phyloP scores from a whole-genome alignment of 2,329 filamentous ascomycete species.

The Cladorrhinum sp. region DNA sequence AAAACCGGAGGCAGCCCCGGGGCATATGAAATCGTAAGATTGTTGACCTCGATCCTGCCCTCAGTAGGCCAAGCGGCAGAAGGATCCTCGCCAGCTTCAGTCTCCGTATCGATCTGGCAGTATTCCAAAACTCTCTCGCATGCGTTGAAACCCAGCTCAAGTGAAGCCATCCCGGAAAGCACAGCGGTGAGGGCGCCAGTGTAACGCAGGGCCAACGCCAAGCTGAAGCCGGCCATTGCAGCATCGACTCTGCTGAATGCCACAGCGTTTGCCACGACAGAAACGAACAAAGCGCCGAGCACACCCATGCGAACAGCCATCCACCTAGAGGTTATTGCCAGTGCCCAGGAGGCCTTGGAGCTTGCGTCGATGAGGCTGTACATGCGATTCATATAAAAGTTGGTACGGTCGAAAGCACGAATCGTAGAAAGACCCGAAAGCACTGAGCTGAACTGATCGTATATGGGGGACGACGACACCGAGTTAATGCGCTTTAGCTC shows the following conservation, averaged over 20 bases:
- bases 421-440: conserved; percentile 42
- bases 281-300: conserved; percentile 39
- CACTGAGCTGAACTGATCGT: conserved; percentile 41
- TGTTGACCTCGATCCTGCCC: conserved; percentile 39
- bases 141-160: conserved; percentile 43
- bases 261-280: conserved; percentile 37
- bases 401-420: conserved; percentile 38
- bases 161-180: conserved; percentile 35
- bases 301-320: conserved; percentile 40
- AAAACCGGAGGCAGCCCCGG: conserved; percentile 37
- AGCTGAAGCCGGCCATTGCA: conserved; percentile 40
- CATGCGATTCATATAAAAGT: conserved; percentile 38
- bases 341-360: conserved; percentile 33
- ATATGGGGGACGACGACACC: conserved; percentile 41
- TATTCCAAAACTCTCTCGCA: conserved; percentile 45
- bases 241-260: conserved; percentile 37
- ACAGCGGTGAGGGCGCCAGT: conserved; percentile 35
- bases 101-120: conserved; percentile 38
- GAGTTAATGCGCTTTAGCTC: conserved; percentile 42
- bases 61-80: conserved; percentile 42
- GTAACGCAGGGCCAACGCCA: conserved; percentile 40
- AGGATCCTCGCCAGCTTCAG: conserved; percentile 34
- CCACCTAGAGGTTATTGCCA: conserved; percentile 34
- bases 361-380: conserved; percentile 34
- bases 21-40: conserved; percentile 39